Percentiles rank a stretch among this genome's conserved stretches.
Conservation (phyloP, 2,329 filamentous ascomycete genomes). For the Cordyceps javanica region DNA sequence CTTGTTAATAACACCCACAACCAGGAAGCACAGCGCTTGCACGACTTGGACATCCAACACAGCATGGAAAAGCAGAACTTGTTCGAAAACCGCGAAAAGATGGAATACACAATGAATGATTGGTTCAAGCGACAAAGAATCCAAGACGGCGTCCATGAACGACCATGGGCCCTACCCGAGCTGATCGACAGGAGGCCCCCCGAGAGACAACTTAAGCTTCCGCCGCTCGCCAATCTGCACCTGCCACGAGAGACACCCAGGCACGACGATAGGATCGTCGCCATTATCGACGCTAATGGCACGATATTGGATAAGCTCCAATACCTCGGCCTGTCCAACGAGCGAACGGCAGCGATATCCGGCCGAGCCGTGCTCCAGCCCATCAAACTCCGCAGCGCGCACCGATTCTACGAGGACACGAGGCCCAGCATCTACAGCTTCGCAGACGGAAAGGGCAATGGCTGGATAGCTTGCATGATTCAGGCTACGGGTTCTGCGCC, state of each 20-base stretch:
- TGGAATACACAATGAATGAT: background rate
- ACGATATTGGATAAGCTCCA: constrained; percentile 2
- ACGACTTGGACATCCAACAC: background rate
- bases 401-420: constrained; percentile 34
- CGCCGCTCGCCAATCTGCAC: background rate
- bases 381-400: constrained; percentile 35
- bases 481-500: constrained; percentile 42
- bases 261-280: background rate
- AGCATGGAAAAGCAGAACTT: background rate
- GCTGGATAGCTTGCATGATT: constrained; percentile 44
- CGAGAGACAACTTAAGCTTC: constrained; percentile 1
- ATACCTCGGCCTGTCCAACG: background rate
- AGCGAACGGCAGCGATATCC: background rate
- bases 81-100: background rate
- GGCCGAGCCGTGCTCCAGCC: constrained; percentile 29
- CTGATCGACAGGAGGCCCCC: background rate
- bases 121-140: background rate
- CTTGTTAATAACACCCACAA: background rate
- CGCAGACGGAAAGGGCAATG: constrained; percentile 35
- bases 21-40: background rate
- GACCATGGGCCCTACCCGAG: background rate
- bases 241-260: background rate
- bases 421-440: constrained; percentile 36
- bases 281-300: background rate
- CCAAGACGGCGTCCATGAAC: background rate